phyloP scores from a whole-genome alignment of 2,329 filamentous ascomycete genomes.

The Diaporthe helianthi region DNA sequence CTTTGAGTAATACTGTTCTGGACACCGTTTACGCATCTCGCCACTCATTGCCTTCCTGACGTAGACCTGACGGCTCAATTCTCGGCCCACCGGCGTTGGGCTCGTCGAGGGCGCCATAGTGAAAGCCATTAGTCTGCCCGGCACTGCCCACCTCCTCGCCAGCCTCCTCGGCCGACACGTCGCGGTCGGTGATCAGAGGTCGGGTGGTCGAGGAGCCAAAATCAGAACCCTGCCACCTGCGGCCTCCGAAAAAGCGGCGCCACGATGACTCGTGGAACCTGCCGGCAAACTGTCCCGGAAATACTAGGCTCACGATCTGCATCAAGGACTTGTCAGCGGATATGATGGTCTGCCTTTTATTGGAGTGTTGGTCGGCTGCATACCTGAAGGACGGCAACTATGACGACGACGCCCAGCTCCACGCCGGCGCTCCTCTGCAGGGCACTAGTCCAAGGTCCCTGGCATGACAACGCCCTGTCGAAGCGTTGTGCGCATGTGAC shows the following conservation, averaged over 20 bases:
- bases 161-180: slow-evolving; percentile 24
- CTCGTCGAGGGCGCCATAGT: slow-evolving; percentile 26
- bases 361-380: no score
- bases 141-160: slow-evolving; percentile 24
- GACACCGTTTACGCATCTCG: slow-evolving; percentile 13
- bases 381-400: slow-evolving; percentile 64
- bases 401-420: slow-evolving; percentile 60
- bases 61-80: slow-evolving; percentile 26
- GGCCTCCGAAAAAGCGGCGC: slow-evolving; percentile 2
- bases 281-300: slow-evolving; percentile 12
- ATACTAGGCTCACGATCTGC: slow-evolving; percentile 22
- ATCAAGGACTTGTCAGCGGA: not conserved
- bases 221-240: not conserved
- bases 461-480: slow-evolving; percentile 55
- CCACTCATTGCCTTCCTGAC: slow-evolving; percentile 24
- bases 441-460: slow-evolving; percentile 61
- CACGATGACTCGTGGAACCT: not conserved
- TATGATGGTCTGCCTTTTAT: not conserved
- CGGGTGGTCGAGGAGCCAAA: not conserved
- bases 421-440: slow-evolving; percentile 61
- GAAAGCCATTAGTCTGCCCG: not conserved
- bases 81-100: not conserved
- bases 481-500: slow-evolving; percentile 54
- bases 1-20: no score
- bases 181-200: slow-evolving; percentile 23